Conservation (phyloP, 176 grass and related monocot species). For the Oryza punctata region DNA sequence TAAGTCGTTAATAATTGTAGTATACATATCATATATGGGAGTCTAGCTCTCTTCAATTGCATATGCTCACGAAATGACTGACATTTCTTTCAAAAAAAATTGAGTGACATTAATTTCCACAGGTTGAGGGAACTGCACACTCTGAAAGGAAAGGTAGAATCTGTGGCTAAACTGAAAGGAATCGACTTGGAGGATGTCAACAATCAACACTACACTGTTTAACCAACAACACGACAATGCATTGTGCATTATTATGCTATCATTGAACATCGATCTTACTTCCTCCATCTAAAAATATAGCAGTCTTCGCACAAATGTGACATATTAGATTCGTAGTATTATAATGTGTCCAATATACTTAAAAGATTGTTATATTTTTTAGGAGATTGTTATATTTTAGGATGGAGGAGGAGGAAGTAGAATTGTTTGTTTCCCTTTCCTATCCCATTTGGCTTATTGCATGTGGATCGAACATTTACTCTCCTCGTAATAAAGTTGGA, state of each 20-base stretch:
- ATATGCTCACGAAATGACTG: not conserved
- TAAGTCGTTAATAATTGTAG: not conserved
- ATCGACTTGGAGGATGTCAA: constrained; percentile 57
- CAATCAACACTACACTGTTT: constrained; percentile 63
- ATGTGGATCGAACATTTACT: not conserved
- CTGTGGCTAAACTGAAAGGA: constrained; percentile 46
- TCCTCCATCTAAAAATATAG: no score
- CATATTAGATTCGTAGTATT: no score
- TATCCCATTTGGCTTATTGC: not conserved
- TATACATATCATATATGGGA: no score
- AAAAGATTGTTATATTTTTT: no score
- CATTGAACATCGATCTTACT: not conserved
- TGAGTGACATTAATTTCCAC: not conserved
- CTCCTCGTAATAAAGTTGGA: not conserved
- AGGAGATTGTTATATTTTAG: no score
- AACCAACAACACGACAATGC: not conserved
- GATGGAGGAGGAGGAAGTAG: no score
- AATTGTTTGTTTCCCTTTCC: not conserved
- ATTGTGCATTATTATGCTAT: not conserved
- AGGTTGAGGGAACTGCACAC: constrained; percentile 57
- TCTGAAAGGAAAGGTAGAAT: constrained; percentile 63
- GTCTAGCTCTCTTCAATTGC: not conserved
- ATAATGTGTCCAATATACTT: no score
- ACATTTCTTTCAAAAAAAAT: no score
- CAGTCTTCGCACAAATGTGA: no score